Conservation (phyloP, 139 green algal species). For the Mychonastes homosphaera region DNA sequence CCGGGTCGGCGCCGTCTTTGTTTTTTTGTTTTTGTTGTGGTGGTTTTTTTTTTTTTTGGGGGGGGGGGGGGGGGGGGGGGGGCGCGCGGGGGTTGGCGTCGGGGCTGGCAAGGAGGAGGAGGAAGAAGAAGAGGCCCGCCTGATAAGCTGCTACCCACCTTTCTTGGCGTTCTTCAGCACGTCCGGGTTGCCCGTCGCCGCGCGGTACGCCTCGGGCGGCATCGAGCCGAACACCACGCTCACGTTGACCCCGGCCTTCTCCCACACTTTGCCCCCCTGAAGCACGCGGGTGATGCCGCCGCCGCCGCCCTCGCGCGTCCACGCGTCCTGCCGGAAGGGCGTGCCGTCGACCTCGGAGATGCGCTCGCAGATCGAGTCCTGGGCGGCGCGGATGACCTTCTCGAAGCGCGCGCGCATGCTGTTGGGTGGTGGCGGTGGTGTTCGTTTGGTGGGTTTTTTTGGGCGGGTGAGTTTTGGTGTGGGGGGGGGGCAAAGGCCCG, state of each 20-base stretch:
- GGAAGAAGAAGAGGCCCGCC: not conserved
- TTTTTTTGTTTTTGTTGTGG: constrained; percentile 15
- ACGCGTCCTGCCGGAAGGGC: constrained; percentile 89
- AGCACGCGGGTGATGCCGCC: constrained; percentile 95
- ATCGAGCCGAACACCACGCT: constrained; percentile 96
- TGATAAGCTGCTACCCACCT: not conserved
- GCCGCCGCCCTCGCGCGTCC: constrained; percentile 76
- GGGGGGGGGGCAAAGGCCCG: not conserved
- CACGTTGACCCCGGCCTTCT: constrained; percentile 85
- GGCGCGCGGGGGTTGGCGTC: too few species aligned
- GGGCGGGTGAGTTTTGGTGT: not conserved
- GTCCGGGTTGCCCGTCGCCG: constrained; percentile 51
- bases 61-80: too few species aligned
- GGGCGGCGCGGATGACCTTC: constrained; percentile 65
- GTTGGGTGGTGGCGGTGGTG: not conserved
- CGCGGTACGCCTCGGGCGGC: constrained; percentile 92
- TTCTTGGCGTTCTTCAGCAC: not conserved
- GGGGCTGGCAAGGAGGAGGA: not conserved
- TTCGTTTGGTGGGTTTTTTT: not conserved
- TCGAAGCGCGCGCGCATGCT: constrained; percentile 78
- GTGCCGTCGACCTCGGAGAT: constrained; percentile 85
- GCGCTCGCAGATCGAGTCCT: constrained; percentile 82
- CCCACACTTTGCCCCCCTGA: constrained; percentile 32
- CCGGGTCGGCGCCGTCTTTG: constrained; percentile 19
- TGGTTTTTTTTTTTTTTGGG: too few species aligned